Conservation (phyloP, 202 grass and related monocot genomes). For the Elaeis oleifera region DNA sequence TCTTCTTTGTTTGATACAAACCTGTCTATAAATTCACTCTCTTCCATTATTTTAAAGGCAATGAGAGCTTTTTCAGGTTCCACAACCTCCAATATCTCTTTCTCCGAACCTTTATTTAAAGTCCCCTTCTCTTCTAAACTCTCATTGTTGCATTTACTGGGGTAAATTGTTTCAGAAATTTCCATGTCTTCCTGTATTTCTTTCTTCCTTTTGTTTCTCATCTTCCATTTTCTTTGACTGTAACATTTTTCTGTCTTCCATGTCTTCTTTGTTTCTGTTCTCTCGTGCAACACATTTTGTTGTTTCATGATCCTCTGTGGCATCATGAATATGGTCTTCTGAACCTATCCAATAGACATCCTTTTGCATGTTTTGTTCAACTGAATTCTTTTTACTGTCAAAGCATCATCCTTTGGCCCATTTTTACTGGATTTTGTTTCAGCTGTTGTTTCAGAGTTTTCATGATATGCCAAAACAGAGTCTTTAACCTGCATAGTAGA, state of each 20-base stretch:
- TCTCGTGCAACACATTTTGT: neutral
- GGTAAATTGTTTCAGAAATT: neutral
- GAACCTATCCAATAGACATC: neutral
- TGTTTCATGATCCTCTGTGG: neutral
- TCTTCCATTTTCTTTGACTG: neutral
- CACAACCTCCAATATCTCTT: too few species aligned
- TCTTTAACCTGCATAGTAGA: slow-evolving; percentile 33
- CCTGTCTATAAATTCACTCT: too few species aligned
- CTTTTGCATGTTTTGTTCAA: slow-evolving; percentile 6
- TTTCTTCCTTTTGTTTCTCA: neutral
- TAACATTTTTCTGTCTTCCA: neutral
- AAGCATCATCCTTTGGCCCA: slow-evolving; percentile 7
- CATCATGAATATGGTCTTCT: slow-evolving; percentile 1
- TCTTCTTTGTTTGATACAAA: neutral
- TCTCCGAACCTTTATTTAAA: too few species aligned
- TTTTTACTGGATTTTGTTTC: slow-evolving; percentile 19
- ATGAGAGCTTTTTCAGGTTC: too few species aligned
- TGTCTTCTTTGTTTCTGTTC: slow-evolving; percentile 4
- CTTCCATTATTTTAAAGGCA: neutral
- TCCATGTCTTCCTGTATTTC: neutral
- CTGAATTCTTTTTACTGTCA: neutral
- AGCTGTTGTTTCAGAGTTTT: slow-evolving; percentile 14
- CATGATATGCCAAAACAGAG: slow-evolving; percentile 24
- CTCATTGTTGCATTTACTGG: neutral
- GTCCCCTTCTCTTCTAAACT: neutral